A percentile compares a stretch with the other conserved stretches of the same genome.
These are phyloP conservation scores for Coniella vitis DNA, from an alignment of 2,329 filamentous ascomycete genomes.

Conservation along the genomic window DNA sequence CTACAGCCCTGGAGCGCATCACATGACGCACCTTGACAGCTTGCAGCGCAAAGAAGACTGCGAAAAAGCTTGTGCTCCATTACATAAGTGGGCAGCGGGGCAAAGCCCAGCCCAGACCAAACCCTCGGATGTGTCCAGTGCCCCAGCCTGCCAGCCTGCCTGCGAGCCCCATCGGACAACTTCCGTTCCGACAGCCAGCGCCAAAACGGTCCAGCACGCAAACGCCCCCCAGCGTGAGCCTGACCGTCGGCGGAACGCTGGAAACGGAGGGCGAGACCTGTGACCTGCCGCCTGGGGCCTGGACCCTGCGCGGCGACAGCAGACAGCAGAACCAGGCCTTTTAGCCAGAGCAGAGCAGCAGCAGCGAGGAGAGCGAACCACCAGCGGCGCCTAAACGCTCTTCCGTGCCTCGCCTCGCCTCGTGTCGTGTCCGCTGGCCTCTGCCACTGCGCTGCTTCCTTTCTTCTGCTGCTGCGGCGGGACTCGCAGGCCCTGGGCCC, in stretches of 20 bases:
- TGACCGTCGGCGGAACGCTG: too few species aligned
- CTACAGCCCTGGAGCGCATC: slow-evolving; percentile 2
- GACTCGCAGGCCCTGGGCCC: slow-evolving; percentile 10
- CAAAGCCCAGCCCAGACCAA: not conserved
- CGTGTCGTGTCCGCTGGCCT: not conserved
- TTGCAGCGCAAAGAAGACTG: not conserved
- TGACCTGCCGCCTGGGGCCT: too few species aligned
- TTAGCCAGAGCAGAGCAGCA: too few species aligned
- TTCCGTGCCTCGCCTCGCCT: not conserved
- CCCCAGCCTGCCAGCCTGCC: too few species aligned
- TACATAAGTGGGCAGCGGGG: too few species aligned
- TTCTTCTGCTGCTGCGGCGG: not conserved
- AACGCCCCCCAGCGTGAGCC: not conserved
- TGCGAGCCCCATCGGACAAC: slow-evolving; percentile 7
- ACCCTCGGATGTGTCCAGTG: too few species aligned
- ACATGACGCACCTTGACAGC: slow-evolving; percentile 15
- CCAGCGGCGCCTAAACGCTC: slow-evolving; percentile 4
- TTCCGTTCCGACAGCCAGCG: slow-evolving; percentile 6
- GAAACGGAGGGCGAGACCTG: too few species aligned
- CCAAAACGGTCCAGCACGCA: not conserved
- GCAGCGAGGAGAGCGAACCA: too few species aligned
- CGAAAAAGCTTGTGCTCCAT: too few species aligned
- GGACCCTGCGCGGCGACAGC: too few species aligned
- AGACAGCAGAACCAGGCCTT: too few species aligned
- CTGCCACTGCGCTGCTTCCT: not conserved